phyloP scores from a whole-genome alignment of 345 rosid species.

The Dovyalis caffra region DNA sequence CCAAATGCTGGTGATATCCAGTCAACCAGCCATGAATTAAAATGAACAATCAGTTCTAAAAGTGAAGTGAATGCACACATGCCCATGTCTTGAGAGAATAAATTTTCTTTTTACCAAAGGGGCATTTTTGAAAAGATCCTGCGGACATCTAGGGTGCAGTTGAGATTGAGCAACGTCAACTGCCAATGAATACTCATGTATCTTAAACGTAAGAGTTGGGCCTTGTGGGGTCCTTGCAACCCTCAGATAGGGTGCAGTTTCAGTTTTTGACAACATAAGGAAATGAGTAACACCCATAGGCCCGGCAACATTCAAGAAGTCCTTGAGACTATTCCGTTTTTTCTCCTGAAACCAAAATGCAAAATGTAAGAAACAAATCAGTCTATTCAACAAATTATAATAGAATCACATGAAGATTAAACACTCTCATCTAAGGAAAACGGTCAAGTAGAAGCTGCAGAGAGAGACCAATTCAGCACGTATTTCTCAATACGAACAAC shows the following conservation, averaged over 20 bases:
- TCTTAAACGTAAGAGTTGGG: constrained; percentile 82
- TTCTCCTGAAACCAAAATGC: constrained; percentile 61
- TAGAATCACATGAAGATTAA: background rate
- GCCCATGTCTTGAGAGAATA: background rate
- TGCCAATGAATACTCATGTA: constrained; percentile 72
- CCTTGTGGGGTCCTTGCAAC: constrained; percentile 98
- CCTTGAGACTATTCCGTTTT: constrained; percentile 75
- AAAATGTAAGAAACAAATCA: constrained; percentile 1
- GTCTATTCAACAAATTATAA: background rate
- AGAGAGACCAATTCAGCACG: background rate
- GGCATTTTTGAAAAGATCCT: constrained; percentile 78
- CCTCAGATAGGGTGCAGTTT: constrained; percentile 57
- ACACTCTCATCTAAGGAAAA: background rate
- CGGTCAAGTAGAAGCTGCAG: background rate
- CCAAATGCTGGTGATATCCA: background rate
- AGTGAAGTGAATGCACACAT: background rate
- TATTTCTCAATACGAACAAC: background rate
- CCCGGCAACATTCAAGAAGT: constrained; percentile 87
- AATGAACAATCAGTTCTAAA: background rate
- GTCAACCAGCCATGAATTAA: background rate
- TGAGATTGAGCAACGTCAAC: constrained; percentile 82
- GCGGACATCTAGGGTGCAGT: constrained; percentile 83
- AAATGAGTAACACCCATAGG: constrained; percentile 98
- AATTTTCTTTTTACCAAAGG: constrained; percentile 79
- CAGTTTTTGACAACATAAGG: constrained; percentile 78